Evolutionary conservation across 73 alveolate species (phyloP).

Genomic region (Tetrahymena thermophila): DNA sequence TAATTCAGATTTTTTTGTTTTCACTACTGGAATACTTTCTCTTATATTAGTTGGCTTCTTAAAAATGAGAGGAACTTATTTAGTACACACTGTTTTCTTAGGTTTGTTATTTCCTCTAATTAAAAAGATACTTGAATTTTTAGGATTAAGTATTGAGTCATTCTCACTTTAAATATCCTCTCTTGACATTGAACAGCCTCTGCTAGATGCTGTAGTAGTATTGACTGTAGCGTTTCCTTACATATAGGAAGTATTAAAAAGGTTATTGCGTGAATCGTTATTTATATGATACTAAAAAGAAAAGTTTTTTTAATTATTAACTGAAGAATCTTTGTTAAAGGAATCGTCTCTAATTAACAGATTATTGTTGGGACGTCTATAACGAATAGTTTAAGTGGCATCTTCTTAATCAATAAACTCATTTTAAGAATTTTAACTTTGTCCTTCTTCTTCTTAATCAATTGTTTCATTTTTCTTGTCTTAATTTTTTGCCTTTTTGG

Average conservation of each 20-base stretch:
- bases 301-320: background rate
- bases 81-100: background rate
- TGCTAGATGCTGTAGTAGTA: background rate
- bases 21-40: background rate
- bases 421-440: background rate
- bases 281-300: background rate
- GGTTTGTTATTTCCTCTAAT: background rate
- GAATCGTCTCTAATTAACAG: background rate
- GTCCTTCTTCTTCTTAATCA: background rate
- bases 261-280: background rate
- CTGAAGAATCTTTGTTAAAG: background rate
- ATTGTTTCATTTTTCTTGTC: background rate
- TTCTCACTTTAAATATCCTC: background rate
- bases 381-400: background rate
- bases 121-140: background rate
- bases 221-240: background rate
- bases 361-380: background rate
- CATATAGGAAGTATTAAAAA: background rate
- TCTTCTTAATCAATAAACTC: background rate
- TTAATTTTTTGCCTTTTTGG: background rate
- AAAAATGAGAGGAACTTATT: background rate
- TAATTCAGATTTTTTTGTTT: background rate
- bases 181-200: background rate
- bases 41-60: background rate
- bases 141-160: background rate